Conservation (phyloP, 1,284 basidiomycete species). For the Austroboletus novae-zelandiae region DNA sequence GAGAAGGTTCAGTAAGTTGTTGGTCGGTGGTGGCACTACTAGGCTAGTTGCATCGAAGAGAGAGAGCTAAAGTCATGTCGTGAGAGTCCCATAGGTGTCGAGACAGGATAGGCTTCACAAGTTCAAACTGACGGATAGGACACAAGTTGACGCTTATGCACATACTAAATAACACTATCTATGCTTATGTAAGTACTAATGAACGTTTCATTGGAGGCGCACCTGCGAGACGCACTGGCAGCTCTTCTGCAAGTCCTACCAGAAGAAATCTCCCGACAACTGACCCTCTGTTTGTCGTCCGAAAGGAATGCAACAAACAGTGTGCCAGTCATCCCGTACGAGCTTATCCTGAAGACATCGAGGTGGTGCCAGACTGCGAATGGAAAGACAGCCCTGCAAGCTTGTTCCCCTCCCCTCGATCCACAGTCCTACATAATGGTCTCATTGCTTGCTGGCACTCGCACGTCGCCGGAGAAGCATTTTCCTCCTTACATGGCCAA, state of each 20-base stretch:
- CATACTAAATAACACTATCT: constrained; percentile 22
- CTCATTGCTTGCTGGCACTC: constrained; percentile 71
- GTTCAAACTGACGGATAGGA: too few relatives aligned
- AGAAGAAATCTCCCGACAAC: constrained; percentile 38
- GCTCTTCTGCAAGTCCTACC: constrained; percentile 49
- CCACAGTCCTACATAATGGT: constrained; percentile 62
- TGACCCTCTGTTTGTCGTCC: constrained; percentile 36
- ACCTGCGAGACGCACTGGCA: constrained; percentile 51
- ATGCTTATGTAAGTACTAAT: background rate
- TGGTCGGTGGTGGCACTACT: background rate
- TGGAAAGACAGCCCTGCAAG: constrained; percentile 44
- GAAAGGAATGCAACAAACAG: constrained; percentile 20
- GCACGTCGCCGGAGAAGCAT: constrained; percentile 67
- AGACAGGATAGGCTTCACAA: too few relatives aligned
- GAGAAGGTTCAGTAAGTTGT: constrained; percentile 39
- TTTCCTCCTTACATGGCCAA: constrained; percentile 50
- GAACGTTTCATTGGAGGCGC: constrained; percentile 65
- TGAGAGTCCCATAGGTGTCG: too few relatives aligned
- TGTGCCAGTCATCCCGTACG: constrained; percentile 55
- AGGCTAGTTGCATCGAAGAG: too few relatives aligned
- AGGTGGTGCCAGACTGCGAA: constrained; percentile 60
- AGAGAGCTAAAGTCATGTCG: too few relatives aligned
- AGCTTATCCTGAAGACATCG: constrained; percentile 56
- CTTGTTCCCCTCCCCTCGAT: constrained; percentile 45
- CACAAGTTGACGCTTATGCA: too few relatives aligned